Conservation (phyloP, 805 yeast genomes). For the Wickerhamomyces bovis region DNA sequence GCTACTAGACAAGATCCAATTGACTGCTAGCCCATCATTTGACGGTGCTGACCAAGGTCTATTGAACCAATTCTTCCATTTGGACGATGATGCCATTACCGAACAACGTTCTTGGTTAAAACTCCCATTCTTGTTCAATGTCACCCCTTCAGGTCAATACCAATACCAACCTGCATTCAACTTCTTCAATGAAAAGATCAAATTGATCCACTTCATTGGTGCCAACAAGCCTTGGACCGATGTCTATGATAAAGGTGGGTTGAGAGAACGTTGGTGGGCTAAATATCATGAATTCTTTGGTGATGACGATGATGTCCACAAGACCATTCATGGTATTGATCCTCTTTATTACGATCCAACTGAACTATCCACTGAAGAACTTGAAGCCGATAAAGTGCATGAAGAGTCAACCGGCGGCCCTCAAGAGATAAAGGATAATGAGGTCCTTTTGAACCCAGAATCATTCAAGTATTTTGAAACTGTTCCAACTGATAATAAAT, state of each 20-base stretch:
- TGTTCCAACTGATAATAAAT: conserved; percentile 16
- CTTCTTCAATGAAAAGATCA: conserved; percentile 40
- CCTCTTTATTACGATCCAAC: conserved; percentile 15
- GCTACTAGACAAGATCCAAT: conserved; percentile 28
- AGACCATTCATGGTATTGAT: conserved; percentile 20
- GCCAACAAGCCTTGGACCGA: conserved; percentile 50
- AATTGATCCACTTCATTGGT: conserved; percentile 64
- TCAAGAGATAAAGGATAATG: conserved; percentile 1
- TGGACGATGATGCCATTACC: conserved; percentile 5
- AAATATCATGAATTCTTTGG: conserved; percentile 20
- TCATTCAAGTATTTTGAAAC: conserved; percentile 19
- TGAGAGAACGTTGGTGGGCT: conserved; percentile 21
- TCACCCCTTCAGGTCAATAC: conserved; percentile 65
- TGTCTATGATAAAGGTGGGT: conserved; percentile 8
- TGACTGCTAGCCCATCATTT: conserved; percentile 37
- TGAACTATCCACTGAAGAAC: background rate
- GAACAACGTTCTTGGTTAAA: conserved; percentile 46
- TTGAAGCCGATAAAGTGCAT: background rate
- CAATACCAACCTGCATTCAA: conserved; percentile 67
- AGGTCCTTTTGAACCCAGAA: conserved; percentile 17
- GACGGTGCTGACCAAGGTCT: conserved; percentile 93
- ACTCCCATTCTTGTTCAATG: conserved; percentile 79
- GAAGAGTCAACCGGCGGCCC: background rate
- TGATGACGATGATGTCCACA: conserved; percentile 7
- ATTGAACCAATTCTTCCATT: conserved; percentile 57